phyloP scores from a whole-genome alignment of 2,329 filamentous ascomycete species.

The Pestalotiopsis sp. region DNA sequence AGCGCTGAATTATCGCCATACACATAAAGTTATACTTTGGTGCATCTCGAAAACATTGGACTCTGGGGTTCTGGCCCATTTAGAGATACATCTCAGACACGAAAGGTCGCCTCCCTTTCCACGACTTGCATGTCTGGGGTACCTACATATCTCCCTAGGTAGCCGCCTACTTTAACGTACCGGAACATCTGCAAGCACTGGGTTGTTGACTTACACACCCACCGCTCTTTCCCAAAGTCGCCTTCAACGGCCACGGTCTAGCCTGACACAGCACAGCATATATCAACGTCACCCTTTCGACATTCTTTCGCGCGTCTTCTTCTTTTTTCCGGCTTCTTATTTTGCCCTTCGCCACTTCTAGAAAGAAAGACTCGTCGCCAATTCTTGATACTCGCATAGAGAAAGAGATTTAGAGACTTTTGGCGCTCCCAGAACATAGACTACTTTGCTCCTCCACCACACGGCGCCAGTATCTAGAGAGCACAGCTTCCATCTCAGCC shows the following conservation, averaged over 20 bases:
- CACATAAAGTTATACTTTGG: background rate
- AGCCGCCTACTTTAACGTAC: background rate
- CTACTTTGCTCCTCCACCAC: background rate
- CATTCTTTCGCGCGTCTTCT: background rate
- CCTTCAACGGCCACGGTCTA: background rate
- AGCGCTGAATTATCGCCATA: background rate
- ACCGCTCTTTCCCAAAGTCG: conserved; percentile 17
- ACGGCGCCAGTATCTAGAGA: background rate
- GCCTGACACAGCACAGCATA: background rate
- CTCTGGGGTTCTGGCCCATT: background rate
- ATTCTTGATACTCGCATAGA: background rate
- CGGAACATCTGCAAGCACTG: background rate
- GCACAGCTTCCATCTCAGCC: background rate
- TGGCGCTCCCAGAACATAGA: background rate
- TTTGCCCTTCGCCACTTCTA: background rate
- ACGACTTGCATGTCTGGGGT: background rate
- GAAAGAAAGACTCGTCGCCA: background rate
- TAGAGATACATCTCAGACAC: conserved; percentile 7
- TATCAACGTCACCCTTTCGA: conserved; percentile 5
- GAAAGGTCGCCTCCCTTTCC: background rate
- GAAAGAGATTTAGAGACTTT: background rate
- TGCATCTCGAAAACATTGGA: background rate
- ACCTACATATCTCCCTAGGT: background rate
- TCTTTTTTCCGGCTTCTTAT: background rate
- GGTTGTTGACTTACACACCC: conserved; percentile 15